A percentile compares a stretch with the other conserved stretches of the same genome.
phyloP scores from a whole-genome alignment of 768 basidiomycete species.

The Leccinellum rugosiceps region DNA sequence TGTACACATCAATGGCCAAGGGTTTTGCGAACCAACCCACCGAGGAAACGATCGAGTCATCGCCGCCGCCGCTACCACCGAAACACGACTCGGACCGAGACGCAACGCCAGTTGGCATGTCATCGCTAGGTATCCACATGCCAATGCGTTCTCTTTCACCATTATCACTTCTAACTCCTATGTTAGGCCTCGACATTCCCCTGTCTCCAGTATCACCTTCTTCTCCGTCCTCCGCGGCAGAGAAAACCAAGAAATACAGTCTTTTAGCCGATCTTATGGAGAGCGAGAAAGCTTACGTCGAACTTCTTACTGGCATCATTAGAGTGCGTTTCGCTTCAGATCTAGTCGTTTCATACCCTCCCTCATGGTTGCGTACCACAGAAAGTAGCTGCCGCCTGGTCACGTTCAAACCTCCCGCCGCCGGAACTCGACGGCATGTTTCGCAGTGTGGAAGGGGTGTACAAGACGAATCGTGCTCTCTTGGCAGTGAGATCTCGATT shows the following conservation, averaged over 20 bases:
- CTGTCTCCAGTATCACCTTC: constrained; percentile 18
- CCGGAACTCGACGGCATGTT: constrained; percentile 92
- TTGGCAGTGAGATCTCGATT: constrained; percentile 48
- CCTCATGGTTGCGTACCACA: constrained; percentile 33
- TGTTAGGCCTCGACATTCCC: constrained; percentile 24
- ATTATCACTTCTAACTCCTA: constrained; percentile 16
- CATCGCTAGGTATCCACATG: constrained; percentile 24
- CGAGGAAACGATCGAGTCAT: neutral
- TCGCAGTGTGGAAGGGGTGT: constrained; percentile 86
- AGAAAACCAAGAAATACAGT: constrained; percentile 64
- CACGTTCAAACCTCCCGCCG: constrained; percentile 90
- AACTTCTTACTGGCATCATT: constrained; percentile 85
- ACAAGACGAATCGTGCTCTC: constrained; percentile 84
- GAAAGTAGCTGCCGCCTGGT: constrained; percentile 99
- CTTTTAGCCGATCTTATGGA: constrained; percentile 91
- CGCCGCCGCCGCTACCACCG: constrained; percentile 20
- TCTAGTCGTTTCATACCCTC: constrained; percentile 1
- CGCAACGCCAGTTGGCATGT: neutral
- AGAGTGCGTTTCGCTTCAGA: constrained; percentile 53
- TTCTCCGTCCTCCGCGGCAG: constrained; percentile 32
- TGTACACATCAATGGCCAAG: constrained; percentile 6
- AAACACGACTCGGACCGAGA: constrained; percentile 15
- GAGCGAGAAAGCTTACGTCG: constrained; percentile 90
- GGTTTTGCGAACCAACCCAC: neutral
- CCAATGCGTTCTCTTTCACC: neutral